phyloP scores from a whole-genome alignment of 371 early-diverging fungal genomes.

The Mortierella sp. region DNA sequence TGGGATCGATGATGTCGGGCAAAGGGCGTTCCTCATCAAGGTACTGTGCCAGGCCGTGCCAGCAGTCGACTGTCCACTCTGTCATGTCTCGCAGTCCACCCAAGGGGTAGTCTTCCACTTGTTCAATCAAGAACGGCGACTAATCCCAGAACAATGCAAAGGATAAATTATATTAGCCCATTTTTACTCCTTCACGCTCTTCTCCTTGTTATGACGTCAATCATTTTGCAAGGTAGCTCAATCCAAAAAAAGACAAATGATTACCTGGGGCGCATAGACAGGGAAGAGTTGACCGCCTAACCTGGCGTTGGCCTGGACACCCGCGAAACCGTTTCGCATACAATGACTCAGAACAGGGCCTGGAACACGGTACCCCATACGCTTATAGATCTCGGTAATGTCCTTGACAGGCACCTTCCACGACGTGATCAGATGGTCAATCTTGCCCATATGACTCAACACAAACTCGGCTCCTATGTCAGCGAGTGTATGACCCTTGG shows the following conservation, averaged over 20 bases:
- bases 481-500: constrained; percentile 78
- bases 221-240: not conserved
- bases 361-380: constrained; percentile 60
- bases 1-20: constrained; percentile 20
- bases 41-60: constrained; percentile 65
- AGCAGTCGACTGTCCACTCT: constrained; percentile 75
- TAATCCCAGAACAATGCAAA: constrained; percentile 5
- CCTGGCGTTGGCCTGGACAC: constrained; percentile 70
- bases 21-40: constrained; percentile 61
- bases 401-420: constrained; percentile 89
- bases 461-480: constrained; percentile 91
- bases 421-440: constrained; percentile 63
- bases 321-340: constrained; percentile 75
- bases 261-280: constrained; percentile 65
- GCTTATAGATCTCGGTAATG: constrained; percentile 77
- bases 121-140: constrained; percentile 83
- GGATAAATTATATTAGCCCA: not conserved
- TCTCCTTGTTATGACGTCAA: not conserved
- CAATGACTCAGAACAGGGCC: constrained; percentile 62
- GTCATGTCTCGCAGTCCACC: constrained; percentile 81
- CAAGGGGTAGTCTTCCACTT: constrained; percentile 77
- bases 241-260: not conserved
- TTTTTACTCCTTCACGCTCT: no score
- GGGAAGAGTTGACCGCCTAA: constrained; percentile 64
- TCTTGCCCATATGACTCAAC: constrained; percentile 64